These are phyloP conservation scores for Sphagnurus paluster DNA, from an alignment of 1,284 basidiomycete genomes.

Conservation along the genomic window DNA sequence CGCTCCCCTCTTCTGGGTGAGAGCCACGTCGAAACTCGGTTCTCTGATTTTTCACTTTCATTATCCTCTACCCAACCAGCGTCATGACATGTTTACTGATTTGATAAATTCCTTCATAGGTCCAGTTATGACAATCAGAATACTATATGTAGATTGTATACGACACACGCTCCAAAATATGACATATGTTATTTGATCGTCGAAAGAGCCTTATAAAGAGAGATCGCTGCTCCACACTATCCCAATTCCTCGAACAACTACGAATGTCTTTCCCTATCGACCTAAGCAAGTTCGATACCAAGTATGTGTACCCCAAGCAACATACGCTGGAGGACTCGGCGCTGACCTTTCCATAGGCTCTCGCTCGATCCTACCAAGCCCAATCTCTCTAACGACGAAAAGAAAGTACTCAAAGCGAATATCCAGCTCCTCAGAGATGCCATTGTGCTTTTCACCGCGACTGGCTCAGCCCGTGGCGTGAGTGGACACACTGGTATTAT, in stretches of 20 bases:
- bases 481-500: slow-evolving; percentile 75
- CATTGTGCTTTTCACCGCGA: slow-evolving; percentile 81
- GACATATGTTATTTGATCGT: too few species aligned
- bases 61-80: background rate
- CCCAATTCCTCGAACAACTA: background rate
- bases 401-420: slow-evolving; percentile 58
- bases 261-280: slow-evolving; percentile 71
- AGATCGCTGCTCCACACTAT: background rate
- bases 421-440: slow-evolving; percentile 80
- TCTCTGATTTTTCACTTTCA: slow-evolving; percentile 46
- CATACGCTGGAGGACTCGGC: background rate
- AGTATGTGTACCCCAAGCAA: slow-evolving; percentile 42
- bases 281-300: slow-evolving; percentile 66
- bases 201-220: background rate
- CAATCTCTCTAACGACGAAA: slow-evolving; percentile 61
- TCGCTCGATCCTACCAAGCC: slow-evolving; percentile 68
- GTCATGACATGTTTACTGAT: slow-evolving; percentile 4
- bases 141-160: background rate
- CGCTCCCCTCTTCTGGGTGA: slow-evolving; percentile 28
- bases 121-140: background rate
- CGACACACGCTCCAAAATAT: too few species aligned
- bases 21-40: slow-evolving; percentile 56
- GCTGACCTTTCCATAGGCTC: slow-evolving; percentile 43
- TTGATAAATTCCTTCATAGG: background rate
- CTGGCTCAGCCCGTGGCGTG: slow-evolving; percentile 78